These are phyloP conservation scores for Sugiyamaella novakii DNA, from an alignment of 1,139 yeast genomes.

Conservation along the genomic window DNA sequence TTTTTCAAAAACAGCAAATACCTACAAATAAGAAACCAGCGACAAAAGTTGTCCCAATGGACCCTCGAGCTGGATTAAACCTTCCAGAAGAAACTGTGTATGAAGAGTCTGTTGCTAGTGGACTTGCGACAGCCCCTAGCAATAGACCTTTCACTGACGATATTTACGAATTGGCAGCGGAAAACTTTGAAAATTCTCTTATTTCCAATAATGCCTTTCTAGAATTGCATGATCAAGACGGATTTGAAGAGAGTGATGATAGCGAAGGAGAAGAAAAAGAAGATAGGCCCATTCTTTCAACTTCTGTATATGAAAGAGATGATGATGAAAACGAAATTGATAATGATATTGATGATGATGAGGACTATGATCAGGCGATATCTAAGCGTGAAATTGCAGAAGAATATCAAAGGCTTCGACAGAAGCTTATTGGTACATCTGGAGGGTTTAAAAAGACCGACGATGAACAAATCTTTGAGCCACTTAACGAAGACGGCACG, in stretches of 20 bases:
- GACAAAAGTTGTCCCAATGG: constrained; percentile 10
- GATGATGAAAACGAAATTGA: constrained; percentile 27
- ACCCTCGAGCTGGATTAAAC: constrained; percentile 9
- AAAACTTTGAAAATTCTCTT: constrained; percentile 37
- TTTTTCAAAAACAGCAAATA: not conserved
- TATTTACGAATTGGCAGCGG: constrained; percentile 33
- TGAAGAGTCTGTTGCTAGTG: not conserved
- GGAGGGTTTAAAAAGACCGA: constrained; percentile 54
- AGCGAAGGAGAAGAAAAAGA: constrained; percentile 28
- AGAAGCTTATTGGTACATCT: constrained; percentile 51
- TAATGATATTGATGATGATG: constrained; percentile 28
- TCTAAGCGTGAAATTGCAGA: constrained; percentile 46
- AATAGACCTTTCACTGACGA: constrained; percentile 19
- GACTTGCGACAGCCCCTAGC: constrained; percentile 2
- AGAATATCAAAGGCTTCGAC: constrained; percentile 62
- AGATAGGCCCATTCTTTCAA: constrained; percentile 19
- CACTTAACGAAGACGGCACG: constrained; percentile 80
- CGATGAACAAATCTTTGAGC: constrained; percentile 63
- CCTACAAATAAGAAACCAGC: not conserved
- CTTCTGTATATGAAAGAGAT: constrained; percentile 22
- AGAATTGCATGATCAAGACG: constrained; percentile 31
- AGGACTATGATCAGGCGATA: constrained; percentile 30
- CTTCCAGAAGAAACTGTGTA: not conserved
- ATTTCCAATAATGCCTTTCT: constrained; percentile 43
- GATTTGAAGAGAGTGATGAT: constrained; percentile 15